Evolutionary conservation across 192 early-diverging fungal genomes (phyloP).

Genomic region (Spizellomyces sp.): DNA sequence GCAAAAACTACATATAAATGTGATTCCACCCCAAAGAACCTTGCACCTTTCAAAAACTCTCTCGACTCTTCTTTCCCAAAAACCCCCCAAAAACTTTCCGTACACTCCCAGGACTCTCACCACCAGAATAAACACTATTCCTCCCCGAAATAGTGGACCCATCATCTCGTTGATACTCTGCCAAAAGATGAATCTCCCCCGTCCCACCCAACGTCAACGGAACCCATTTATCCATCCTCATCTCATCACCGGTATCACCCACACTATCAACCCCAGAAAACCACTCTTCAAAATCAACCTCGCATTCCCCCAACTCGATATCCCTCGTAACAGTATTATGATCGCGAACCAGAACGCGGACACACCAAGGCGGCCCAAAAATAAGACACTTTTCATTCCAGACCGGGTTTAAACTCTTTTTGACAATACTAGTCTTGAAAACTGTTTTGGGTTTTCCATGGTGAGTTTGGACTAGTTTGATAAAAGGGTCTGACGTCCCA

Average conservation of each 20-base stretch:
- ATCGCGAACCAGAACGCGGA: slow-evolving; percentile 70
- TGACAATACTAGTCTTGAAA: slow-evolving; percentile 71
- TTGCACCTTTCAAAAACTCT: no score
- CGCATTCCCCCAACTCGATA: slow-evolving; percentile 53
- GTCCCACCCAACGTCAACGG: slow-evolving; percentile 41
- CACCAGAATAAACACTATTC: no score
- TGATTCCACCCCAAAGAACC: no score
- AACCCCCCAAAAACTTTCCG: no score
- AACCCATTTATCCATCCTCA: no score
- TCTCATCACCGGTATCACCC: no score
- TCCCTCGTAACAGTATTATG: slow-evolving; percentile 81
- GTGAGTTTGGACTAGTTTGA: slow-evolving; percentile 28
- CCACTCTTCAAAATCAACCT: slow-evolving; percentile 37
- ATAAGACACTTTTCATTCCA: slow-evolving; percentile 51
- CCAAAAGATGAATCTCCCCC: slow-evolving; percentile 36
- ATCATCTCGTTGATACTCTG: slow-evolving; percentile 2
- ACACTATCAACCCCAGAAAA: neutral
- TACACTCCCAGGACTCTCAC: no score
- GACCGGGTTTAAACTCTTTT: slow-evolving; percentile 70
- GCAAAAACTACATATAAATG: no score
- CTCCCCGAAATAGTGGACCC: no score
- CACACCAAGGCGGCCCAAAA: neutral
- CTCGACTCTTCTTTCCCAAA: no score
- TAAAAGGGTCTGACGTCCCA: slow-evolving; percentile 49
- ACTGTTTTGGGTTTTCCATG: slow-evolving; percentile 62